Percentiles rank a stretch among this genome's conserved stretches.
These are phyloP conservation scores for Bocquillonia castaneifolia DNA, from an alignment of 441 rosid species.

Conservation along the genomic window DNA sequence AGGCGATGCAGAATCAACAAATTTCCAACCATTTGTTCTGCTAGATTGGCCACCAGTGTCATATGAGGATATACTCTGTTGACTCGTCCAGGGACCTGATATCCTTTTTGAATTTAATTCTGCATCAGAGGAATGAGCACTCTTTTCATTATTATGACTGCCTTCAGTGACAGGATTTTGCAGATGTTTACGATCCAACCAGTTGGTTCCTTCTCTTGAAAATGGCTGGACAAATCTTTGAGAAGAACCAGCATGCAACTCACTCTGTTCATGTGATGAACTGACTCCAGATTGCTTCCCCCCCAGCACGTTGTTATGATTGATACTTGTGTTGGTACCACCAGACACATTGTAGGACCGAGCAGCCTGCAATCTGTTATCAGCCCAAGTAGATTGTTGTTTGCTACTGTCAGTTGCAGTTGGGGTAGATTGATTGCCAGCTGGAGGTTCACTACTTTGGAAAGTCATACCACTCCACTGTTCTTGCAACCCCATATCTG, in stretches of 20 bases:
- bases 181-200: conserved; percentile 36
- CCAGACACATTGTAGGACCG: conserved; percentile 28
- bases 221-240: conserved; percentile 34
- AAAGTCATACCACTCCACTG: conserved; percentile 49
- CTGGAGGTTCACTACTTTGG: conserved; percentile 36
- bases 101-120: conserved; percentile 35
- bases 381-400: conserved; percentile 39
- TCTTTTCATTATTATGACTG: conserved; percentile 39
- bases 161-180: conserved; percentile 45
- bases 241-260: conserved; percentile 42
- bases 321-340: conserved; percentile 25
- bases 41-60: conserved; percentile 22
- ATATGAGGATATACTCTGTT: conserved; percentile 23
- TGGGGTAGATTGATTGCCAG: conserved; percentile 27
- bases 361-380: conserved; percentile 31
- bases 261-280: conserved; percentile 35
- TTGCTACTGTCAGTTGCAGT: conserved; percentile 30
- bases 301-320: conserved; percentile 20
- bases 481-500: conserved; percentile 40
- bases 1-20: conserved; percentile 30
- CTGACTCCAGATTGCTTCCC: conserved; percentile 34
- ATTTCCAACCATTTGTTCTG: conserved; percentile 43
- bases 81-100: conserved; percentile 37
- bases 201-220: conserved; percentile 37
- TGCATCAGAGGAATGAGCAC: conserved; percentile 32